Evolutionary conservation across 345 rosid species (phyloP).

Genomic region (Dipteronia dyeriana): DNA sequence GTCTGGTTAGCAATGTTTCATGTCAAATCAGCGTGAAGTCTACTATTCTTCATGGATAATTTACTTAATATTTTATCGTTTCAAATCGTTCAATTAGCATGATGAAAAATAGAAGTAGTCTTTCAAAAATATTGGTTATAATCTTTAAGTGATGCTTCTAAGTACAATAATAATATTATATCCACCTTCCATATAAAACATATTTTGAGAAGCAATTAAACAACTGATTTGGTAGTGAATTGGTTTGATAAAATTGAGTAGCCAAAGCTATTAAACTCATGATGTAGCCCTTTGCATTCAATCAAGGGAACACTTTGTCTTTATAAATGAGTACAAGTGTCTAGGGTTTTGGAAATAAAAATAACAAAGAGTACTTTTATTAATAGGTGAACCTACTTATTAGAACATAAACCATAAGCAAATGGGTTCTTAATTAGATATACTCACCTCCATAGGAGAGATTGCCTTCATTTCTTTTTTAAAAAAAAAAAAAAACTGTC

Average conservation of each 20-base stretch:
- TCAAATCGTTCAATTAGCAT: background rate
- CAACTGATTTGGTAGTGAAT: background rate
- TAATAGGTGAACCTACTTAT: constrained; percentile 64
- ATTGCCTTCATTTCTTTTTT: no score
- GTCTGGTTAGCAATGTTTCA: background rate
- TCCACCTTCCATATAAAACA: background rate
- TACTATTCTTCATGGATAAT: background rate
- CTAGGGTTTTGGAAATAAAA: constrained; percentile 36
- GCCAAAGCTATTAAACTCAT: constrained; percentile 24
- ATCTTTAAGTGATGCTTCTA: constrained; percentile 10
- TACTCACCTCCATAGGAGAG: constrained; percentile 19
- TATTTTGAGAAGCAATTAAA: constrained; percentile 11
- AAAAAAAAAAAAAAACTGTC: no score
- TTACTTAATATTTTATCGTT: background rate
- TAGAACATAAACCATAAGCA: constrained; percentile 30
- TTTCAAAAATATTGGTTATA: background rate
- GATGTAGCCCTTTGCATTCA: constrained; percentile 47
- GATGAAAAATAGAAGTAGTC: background rate
- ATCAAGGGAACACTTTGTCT: constrained; percentile 78
- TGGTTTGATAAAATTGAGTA: constrained; percentile 24
- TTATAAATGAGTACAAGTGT: constrained; percentile 39
- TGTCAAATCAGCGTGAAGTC: background rate
- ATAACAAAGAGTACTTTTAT: constrained; percentile 19
- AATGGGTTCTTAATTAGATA: constrained; percentile 31
- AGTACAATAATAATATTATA: constrained; percentile 1